These are phyloP conservation scores for Diplocarpon rosae DNA, from an alignment of 2,329 filamentous ascomycete species.

Conservation along the genomic window DNA sequence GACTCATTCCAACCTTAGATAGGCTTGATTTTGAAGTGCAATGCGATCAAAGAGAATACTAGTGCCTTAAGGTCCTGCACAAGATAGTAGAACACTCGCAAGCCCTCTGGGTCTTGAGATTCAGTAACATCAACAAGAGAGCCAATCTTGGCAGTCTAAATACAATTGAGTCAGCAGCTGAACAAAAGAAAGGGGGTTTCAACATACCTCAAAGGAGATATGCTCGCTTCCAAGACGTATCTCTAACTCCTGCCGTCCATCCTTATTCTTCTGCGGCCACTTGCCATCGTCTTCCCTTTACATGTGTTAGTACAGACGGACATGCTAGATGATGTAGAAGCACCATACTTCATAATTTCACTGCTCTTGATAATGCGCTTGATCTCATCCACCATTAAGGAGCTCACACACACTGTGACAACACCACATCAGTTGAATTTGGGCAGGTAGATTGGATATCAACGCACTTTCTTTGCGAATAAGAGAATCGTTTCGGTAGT, in stretches of 20 bases:
- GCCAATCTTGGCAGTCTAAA: slow-evolving; percentile 91
- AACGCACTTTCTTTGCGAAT: slow-evolving; percentile 97
- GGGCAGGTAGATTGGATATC: not conserved
- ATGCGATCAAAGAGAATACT: slow-evolving; percentile 88
- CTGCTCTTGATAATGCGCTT: slow-evolving; percentile 94
- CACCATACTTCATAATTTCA: slow-evolving; percentile 83
- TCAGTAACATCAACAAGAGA: slow-evolving; percentile 95
- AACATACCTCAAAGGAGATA: slow-evolving; percentile 83
- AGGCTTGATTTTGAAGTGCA: slow-evolving; percentile 94
- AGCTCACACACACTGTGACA: slow-evolving; percentile 81
- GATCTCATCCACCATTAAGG: slow-evolving; percentile 82
- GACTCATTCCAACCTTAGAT: slow-evolving; percentile 38
- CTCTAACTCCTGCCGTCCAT: slow-evolving; percentile 91
- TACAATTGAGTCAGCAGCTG: not conserved
- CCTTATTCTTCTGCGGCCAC: slow-evolving; percentile 99
- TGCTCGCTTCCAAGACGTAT: slow-evolving; percentile 90
- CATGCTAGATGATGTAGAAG: not conserved
- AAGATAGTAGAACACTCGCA: slow-evolving; percentile 96
- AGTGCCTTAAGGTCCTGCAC: slow-evolving; percentile 95
- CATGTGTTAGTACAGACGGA: slow-evolving; percentile 19
- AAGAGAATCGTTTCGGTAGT: slow-evolving; percentile 96
- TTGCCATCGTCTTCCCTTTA: slow-evolving; percentile 90
- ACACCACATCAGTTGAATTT: slow-evolving; percentile 9
- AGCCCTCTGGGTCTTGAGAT: slow-evolving; percentile 87
- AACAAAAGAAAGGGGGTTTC: not conserved